Percentiles rank a stretch among this genome's conserved stretches.
These are phyloP conservation scores for Moricandia moricandioides DNA, from an alignment of 345 rosid genomes.

Conservation along the genomic window DNA sequence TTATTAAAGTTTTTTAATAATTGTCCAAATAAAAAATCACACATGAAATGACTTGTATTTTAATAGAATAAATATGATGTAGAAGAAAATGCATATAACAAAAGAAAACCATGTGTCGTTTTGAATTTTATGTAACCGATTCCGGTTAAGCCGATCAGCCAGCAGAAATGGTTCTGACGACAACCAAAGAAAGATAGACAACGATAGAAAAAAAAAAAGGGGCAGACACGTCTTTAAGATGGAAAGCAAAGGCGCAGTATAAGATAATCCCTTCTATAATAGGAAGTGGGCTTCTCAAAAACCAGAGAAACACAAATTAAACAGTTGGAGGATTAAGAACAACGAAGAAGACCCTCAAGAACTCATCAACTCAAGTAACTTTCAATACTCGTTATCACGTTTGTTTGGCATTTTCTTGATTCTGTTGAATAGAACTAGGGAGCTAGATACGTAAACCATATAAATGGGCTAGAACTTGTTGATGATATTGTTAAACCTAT, in stretches of 20 bases:
- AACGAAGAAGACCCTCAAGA: constrained; percentile 8
- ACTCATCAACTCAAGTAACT: constrained; percentile 28
- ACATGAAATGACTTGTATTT: too few relatives aligned
- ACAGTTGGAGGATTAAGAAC: background rate
- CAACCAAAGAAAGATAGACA: background rate
- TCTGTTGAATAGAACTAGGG: background rate
- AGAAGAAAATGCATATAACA: background rate
- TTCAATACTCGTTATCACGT: background rate
- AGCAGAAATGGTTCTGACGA: background rate
- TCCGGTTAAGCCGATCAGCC: background rate
- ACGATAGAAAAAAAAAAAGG: background rate
- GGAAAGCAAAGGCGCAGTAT: background rate
- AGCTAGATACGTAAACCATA: background rate
- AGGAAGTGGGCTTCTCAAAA: too few relatives aligned
- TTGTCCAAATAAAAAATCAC: too few relatives aligned
- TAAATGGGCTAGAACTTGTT: background rate
- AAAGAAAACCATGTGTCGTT: background rate
- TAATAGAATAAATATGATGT: too few relatives aligned
- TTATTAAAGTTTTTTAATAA: too few relatives aligned
- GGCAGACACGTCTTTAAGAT: background rate
- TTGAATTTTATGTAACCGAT: background rate
- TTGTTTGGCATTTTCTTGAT: background rate
- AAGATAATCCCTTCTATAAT: too few relatives aligned
- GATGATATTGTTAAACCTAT: background rate
- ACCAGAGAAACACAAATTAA: background rate